A percentile compares a stretch with the other conserved stretches of the same genome.
phyloP scores from a whole-genome alignment of 345 rosid genomes.

The Heritiera fomes region DNA sequence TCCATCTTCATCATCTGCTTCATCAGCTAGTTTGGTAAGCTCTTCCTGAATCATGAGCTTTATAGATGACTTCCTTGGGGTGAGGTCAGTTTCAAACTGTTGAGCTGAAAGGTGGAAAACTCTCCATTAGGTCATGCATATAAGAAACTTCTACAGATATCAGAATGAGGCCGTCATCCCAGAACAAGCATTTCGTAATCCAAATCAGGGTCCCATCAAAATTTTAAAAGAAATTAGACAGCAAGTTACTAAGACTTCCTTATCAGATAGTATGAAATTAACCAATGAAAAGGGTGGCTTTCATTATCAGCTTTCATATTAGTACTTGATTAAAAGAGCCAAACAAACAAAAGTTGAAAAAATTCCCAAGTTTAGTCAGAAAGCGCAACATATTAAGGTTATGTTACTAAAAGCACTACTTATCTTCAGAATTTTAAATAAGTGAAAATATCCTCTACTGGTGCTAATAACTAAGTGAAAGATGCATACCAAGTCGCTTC shows the following conservation, averaged over 20 bases:
- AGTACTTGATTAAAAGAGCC: neutral
- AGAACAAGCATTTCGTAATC: neutral
- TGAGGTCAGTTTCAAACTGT: conserved; percentile 47
- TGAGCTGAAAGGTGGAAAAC: conserved; percentile 45
- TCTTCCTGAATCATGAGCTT: conserved; percentile 86
- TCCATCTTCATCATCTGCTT: conserved; percentile 63
- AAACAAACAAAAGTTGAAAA: neutral
- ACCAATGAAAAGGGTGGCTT: neutral
- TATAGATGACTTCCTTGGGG: conserved; percentile 64
- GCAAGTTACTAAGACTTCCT: neutral
- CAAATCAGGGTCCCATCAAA: neutral
- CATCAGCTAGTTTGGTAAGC: conserved; percentile 86
- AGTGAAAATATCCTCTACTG: neutral
- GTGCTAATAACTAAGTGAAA: conserved; percentile 13
- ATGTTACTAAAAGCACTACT: neutral
- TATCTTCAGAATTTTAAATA: neutral
- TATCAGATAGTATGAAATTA: neutral
- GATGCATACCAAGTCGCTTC: conserved; percentile 68
- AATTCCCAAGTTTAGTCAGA: neutral
- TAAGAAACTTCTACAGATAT: neutral
- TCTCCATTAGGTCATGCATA: conserved; percentile 6
- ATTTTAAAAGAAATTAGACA: neutral
- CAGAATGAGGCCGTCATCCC: neutral
- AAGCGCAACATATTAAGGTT: neutral
- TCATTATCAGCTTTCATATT: too few species aligned